These are phyloP conservation scores for Decorospora gaudefroyi DNA, from an alignment of 2,329 filamentous ascomycete genomes.

Conservation along the genomic window DNA sequence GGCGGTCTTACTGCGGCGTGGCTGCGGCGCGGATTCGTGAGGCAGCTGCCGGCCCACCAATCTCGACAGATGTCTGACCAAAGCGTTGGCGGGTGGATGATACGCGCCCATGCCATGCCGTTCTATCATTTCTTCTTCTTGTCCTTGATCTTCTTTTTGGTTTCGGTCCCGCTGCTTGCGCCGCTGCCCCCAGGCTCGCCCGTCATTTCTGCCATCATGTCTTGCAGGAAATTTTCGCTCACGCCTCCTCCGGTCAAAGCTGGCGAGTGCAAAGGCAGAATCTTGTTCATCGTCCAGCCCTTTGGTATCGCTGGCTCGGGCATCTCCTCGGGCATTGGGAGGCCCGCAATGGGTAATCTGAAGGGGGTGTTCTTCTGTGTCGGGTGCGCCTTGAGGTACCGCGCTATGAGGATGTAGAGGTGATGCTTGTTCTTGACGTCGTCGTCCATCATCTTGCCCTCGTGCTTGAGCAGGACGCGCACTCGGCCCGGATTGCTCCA, in stretches of 20 bases:
- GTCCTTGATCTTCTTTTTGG: conserved; percentile 44
- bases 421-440: conserved; percentile 79
- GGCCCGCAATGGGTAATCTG: conserved; percentile 71
- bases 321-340: conserved; percentile 69
- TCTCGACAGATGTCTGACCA: not conserved
- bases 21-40: conserved; percentile 2
- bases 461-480: conserved; percentile 72
- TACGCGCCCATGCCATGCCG: not conserved
- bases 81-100: not conserved
- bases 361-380: conserved; percentile 74
- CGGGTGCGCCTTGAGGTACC: conserved; percentile 76
- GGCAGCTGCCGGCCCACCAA: not conserved
- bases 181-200: conserved; percentile 41
- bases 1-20: conserved; percentile 1
- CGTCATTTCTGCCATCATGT: conserved; percentile 95
- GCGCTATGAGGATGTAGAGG: conserved; percentile 78
- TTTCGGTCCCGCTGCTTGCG: conserved; percentile 30
- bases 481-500: conserved; percentile 96
- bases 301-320: conserved; percentile 70
- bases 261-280: conserved; percentile 84
- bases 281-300: conserved; percentile 86
- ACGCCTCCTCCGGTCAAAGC: conserved; percentile 92
- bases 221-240: conserved; percentile 90
- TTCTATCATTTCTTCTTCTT: conserved; percentile 46
- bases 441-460: conserved; percentile 56